These are phyloP conservation scores for Soucietia sequanensis DNA, from an alignment of 805 yeast species.

Conservation along the genomic window DNA sequence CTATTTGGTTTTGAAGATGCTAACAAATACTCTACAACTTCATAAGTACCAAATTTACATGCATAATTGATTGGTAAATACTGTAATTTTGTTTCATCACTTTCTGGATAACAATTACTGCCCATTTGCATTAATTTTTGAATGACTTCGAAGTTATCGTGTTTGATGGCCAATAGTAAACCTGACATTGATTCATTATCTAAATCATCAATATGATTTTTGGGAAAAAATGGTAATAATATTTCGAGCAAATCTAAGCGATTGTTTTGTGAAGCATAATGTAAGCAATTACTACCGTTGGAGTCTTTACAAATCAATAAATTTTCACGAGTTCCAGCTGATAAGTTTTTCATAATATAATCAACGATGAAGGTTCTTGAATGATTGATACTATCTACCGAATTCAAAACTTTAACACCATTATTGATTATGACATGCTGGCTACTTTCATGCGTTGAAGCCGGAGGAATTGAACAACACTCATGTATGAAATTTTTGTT, in stretches of 20 bases:
- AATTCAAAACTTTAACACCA: conserved; percentile 40
- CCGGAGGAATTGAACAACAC: conserved; percentile 43
- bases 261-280: conserved; percentile 72
- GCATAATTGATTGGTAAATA: conserved; percentile 83
- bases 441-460: conserved; percentile 27
- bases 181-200: conserved; percentile 84
- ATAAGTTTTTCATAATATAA: conserved; percentile 25
- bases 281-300: conserved; percentile 80
- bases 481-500: conserved; percentile 77
- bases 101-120: conserved; percentile 40
- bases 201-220: conserved; percentile 43
- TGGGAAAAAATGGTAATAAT: conserved; percentile 39
- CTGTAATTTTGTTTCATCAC: conserved; percentile 53
- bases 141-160: conserved; percentile 51
- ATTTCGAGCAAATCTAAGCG: conserved; percentile 42
- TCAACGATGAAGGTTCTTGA: conserved; percentile 37
- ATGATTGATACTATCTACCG: conserved; percentile 37
- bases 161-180: conserved; percentile 71
- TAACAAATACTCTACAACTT: conserved; percentile 64
- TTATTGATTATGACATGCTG: conserved; percentile 40
- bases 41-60: conserved; percentile 77
- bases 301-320: conserved; percentile 49
- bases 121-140: conserved; percentile 32
- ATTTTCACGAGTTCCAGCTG: conserved; percentile 13
- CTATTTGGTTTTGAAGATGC: conserved; percentile 29